Conservation (phyloP, 176 grass and related monocot genomes). For the Coix lacrymajobi region DNA sequence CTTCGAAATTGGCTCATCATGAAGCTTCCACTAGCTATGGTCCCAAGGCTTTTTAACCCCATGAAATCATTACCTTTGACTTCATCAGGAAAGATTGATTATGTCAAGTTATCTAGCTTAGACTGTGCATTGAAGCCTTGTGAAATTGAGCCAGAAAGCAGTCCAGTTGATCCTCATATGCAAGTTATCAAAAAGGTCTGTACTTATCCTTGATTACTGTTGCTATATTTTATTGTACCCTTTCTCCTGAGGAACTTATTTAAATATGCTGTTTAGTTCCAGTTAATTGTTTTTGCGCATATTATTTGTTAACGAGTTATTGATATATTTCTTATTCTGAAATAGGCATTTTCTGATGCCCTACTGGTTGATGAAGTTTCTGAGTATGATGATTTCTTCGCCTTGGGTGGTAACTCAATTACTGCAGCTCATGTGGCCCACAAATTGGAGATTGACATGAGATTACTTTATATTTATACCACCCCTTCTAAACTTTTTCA, state of each 20-base stretch:
- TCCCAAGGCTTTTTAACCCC: slow-evolving; percentile 53
- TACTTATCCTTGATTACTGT: slow-evolving; percentile 20
- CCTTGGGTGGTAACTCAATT: slow-evolving; percentile 80
- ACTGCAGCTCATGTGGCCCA: slow-evolving; percentile 73
- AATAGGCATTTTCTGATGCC: slow-evolving; percentile 69
- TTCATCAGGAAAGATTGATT: slow-evolving; percentile 82
- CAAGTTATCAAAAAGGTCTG: slow-evolving; percentile 67
- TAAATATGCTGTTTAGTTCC: neutral
- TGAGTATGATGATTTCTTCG: slow-evolving; percentile 83
- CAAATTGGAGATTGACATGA: slow-evolving; percentile 80
- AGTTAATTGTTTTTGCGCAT: neutral
- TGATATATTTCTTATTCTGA: slow-evolving; percentile 7
- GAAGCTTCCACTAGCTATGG: slow-evolving; percentile 67
- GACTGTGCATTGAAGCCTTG: slow-evolving; percentile 10
- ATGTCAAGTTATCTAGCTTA: slow-evolving; percentile 52
- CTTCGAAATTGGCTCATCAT: slow-evolving; percentile 66
- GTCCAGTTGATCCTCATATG: slow-evolving; percentile 36
- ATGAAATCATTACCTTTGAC: slow-evolving; percentile 59
- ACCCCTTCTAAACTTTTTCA: slow-evolving; percentile 61
- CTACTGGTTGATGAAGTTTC: slow-evolving; percentile 66
- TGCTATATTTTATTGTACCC: neutral
- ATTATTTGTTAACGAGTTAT: slow-evolving; percentile 10
- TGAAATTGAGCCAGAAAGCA: slow-evolving; percentile 28
- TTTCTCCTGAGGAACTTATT: neutral
- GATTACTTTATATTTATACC: slow-evolving; percentile 64